A percentile compares a stretch with the other conserved stretches of the same genome.
Evolutionary conservation across 768 basidiomycete species (phyloP).

Genomic region (Amanita brunnescens): DNA sequence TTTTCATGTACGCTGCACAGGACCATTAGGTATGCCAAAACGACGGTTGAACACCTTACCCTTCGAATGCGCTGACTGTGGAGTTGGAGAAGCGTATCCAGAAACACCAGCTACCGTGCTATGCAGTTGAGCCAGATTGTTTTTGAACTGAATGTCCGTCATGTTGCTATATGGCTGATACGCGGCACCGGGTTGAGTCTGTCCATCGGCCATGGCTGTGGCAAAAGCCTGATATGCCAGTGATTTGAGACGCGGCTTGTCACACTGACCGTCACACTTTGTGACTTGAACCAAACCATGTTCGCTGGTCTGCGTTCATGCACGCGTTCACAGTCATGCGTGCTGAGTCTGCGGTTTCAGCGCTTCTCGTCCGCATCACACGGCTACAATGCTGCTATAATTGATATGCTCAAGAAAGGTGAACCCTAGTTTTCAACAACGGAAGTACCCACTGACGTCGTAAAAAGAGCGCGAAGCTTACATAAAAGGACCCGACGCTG

Average conservation of each 20-base stretch:
- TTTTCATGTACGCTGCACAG: conserved; percentile 51
- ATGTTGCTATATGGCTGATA: conserved; percentile 31
- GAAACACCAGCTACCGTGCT: conserved; percentile 26
- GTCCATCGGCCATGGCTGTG: conserved; percentile 21
- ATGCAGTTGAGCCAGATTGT: conserved; percentile 48
- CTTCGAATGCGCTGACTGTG: conserved; percentile 27
- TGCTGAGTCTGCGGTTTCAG: conserved; percentile 5
- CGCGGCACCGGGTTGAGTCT: conserved; percentile 15
- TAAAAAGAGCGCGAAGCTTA: conserved; percentile 30
- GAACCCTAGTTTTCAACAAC: conserved; percentile 2
- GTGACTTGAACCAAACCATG: background rate
- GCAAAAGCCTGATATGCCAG: too few species aligned
- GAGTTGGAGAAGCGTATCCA: conserved; percentile 32
- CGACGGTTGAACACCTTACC: conserved; percentile 15
- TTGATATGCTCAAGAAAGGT: conserved; percentile 35
- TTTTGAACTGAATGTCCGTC: conserved; percentile 55
- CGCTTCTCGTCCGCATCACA: conserved; percentile 1
- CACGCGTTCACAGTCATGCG: conserved; percentile 5
- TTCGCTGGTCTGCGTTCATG: conserved; percentile 6
- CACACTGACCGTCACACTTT: background rate
- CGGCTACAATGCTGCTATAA: conserved; percentile 18
- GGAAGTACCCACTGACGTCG: too few species aligned
- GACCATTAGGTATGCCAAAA: conserved; percentile 8
- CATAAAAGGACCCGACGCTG: background rate
- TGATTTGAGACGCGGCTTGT: conserved; percentile 7